These are phyloP conservation scores for Phyllosticta paracitricarpa DNA, from an alignment of 2,329 filamentous ascomycete species.

Conservation along the genomic window DNA sequence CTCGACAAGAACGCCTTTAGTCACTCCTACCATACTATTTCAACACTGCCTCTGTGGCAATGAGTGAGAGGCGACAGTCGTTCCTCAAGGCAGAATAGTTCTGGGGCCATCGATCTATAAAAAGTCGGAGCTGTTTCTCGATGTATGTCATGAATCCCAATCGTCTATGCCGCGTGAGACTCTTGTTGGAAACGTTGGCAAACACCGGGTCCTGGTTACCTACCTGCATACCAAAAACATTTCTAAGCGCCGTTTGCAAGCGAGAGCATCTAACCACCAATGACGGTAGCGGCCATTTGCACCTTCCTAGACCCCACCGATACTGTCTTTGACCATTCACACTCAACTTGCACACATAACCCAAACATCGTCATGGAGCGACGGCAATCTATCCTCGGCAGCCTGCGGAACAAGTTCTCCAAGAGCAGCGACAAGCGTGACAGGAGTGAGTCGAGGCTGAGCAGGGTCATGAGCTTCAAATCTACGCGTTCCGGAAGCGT, in stretches of 20 bases:
- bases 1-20: background rate
- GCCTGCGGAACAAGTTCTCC: constrained; percentile 19
- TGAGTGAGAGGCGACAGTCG: background rate
- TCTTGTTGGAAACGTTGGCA: background rate
- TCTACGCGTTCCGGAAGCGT: constrained; percentile 12
- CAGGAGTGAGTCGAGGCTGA: background rate
- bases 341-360: background rate
- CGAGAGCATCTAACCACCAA: background rate
- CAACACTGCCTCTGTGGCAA: background rate
- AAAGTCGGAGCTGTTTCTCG: background rate
- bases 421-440: background rate
- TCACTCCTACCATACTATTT: background rate
- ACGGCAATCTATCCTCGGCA: constrained; percentile 14
- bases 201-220: background rate
- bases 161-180: background rate
- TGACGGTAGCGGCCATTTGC: background rate
- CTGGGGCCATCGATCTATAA: background rate
- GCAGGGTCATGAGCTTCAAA: constrained; percentile 12
- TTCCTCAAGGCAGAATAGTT: background rate
- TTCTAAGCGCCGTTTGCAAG: background rate
- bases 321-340: background rate
- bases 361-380: background rate
- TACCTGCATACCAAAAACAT: background rate
- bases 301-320: background rate
- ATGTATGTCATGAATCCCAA: background rate